A percentile compares a stretch with the other conserved stretches of the same genome.
Conservation (phyloP, 768 basidiomycete species). For the Glaciozyma antarctica region DNA sequence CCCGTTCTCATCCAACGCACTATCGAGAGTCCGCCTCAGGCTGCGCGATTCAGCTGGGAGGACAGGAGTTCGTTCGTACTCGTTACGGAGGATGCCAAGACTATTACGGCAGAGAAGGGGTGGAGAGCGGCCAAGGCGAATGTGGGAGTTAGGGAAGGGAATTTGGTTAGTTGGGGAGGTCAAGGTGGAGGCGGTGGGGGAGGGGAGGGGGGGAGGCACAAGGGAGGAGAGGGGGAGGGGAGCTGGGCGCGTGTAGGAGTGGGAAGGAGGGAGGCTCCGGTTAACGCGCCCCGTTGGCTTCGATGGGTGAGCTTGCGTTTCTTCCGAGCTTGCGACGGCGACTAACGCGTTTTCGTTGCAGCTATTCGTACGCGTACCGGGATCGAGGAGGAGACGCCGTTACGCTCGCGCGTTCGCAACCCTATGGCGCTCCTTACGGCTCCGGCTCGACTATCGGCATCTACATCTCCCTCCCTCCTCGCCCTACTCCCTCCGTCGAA, state of each 20-base stretch:
- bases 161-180: conserved; percentile 96
- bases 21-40: conserved; percentile 65
- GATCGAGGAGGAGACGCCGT: conserved; percentile 91
- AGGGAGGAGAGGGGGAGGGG: conserved; percentile 50
- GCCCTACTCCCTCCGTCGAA: neutral
- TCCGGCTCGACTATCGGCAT: conserved; percentile 87
- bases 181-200: conserved; percentile 63
- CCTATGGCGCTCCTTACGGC: conserved; percentile 63
- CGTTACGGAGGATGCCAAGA: conserved; percentile 66
- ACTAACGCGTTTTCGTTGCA: conserved; percentile 2
- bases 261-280: conserved; percentile 81
- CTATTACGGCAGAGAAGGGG: conserved; percentile 71
- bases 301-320: conserved; percentile 53
- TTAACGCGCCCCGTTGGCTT: conserved; percentile 87
- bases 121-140: conserved; percentile 85
- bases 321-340: neutral
- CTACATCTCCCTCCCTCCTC: conserved; percentile 75
- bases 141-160: conserved; percentile 75
- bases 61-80: conserved; percentile 73
- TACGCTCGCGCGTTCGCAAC: conserved; percentile 64
- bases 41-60: conserved; percentile 71
- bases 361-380: conserved; percentile 58
- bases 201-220: conserved; percentile 48
- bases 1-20: conserved; percentile 54
- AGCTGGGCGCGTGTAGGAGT: conserved; percentile 80